Evolutionary conservation across 441 rosid genomes (phyloP), one percentile per base, ranked within the genome.

Genomic region (Populus hybrid): DNA sequence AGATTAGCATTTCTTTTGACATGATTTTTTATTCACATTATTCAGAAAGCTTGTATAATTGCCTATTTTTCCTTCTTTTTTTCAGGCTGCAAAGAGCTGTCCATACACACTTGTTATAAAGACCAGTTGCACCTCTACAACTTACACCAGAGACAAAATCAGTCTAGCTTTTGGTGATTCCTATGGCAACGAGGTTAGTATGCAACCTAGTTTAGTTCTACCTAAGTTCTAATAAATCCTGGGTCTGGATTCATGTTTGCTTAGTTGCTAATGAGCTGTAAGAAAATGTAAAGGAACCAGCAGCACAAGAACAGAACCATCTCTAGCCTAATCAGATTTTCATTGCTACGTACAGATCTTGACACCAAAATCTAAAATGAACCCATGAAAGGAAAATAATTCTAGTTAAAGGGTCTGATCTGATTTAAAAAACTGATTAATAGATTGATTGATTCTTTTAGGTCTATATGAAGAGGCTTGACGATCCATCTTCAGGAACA

Each of bases 91-190:
- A 10, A 70, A 50, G n/a, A 61, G 75, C 83, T 90, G 95, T 80
- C 72, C 90, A 1, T 91, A 90, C 83, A 84, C 89, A 0, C 90
- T 90, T 66, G 59, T 76, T 2, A 83, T 91, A 69, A 82, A 72
- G 73, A 91, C 95, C 30, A 88, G 92, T 82, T 91, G 93, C 76
- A 86, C 92, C 10, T 91, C 95, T 4, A 76, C 86, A 3, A 61
- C 70, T 32, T 86, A 86, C 73, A 91, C 93, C 2, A 78, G 91
- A 67, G 93, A 91, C 82, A 89, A 85, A 75, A 89, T 91, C 77
- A 90, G 95, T 71, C 84, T 91, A 6, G 59, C 89, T 0, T 91
- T 90, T 24, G 92, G 92, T 0, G 93, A 93, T 72, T 91, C 93
- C 23, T 85, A 88, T 67, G 95, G 95, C 57, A 85, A 92, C 77